A percentile compares a stretch with the other conserved stretches of the same genome.
These are phyloP conservation scores for Gossypium schwendimanii DNA, from an alignment of 441 rosid species.

Conservation along the genomic window DNA sequence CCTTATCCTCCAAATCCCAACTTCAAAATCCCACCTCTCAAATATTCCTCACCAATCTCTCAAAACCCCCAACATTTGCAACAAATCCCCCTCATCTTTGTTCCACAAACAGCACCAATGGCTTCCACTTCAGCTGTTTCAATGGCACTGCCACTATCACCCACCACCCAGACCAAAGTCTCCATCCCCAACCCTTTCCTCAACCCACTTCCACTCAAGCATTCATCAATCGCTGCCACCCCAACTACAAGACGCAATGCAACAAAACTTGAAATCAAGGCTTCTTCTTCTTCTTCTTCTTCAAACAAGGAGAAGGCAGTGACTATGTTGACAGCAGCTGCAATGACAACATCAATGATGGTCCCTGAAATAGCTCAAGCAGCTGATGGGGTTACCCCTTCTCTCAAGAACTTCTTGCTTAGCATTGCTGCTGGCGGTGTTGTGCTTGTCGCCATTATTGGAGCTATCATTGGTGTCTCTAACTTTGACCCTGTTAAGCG, in stretches of 20 bases:
- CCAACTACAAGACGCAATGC: conserved; percentile 4
- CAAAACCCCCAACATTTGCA: background rate
- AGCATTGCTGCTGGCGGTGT: conserved; percentile 79
- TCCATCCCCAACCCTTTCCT: conserved; percentile 33
- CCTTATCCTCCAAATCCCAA: conserved; percentile 43
- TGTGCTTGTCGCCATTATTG: conserved; percentile 49
- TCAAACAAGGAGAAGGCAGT: conserved; percentile 66
- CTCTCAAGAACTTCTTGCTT: conserved; percentile 89
- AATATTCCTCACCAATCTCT: conserved; percentile 17
- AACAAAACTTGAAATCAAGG: conserved; percentile 40
- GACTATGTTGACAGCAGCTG: conserved; percentile 58
- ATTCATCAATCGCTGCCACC: conserved; percentile 22
- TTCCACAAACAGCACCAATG: conserved; percentile 22
- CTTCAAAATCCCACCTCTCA: conserved; percentile 21
- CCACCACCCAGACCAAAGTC: conserved; percentile 30
- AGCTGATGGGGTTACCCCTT: conserved; percentile 51
- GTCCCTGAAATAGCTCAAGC: conserved; percentile 77
- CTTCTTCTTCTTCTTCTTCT: conserved; percentile 34
- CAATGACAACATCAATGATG: conserved; percentile 65
- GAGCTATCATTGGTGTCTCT: conserved; percentile 66
- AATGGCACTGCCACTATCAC: conserved; percentile 48
- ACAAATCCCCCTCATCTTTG: background rate
- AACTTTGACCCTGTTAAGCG: conserved; percentile 90
- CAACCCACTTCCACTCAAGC: conserved; percentile 46
- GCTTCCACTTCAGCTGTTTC: conserved; percentile 60